Conservation (phyloP, 2,329 filamentous ascomycete genomes). For the Septoria petroselini region DNA sequence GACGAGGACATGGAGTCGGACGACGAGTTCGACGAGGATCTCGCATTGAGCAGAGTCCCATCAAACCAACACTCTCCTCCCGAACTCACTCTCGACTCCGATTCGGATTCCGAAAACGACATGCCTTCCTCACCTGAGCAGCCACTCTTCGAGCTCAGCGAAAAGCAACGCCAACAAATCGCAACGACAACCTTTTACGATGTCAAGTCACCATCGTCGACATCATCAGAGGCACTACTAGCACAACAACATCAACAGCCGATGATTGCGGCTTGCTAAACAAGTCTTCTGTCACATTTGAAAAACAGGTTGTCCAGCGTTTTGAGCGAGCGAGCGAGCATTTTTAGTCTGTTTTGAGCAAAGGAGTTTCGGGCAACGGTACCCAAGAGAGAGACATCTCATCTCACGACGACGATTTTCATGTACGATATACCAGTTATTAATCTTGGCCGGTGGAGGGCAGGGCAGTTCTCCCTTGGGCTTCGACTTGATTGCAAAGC, state of each 20-base stretch:
- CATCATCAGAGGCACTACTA: constrained; percentile 36
- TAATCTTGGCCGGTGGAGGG: neutral
- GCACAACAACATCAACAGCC: constrained; percentile 40
- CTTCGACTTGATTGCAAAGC: neutral
- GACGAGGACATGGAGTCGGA: constrained; percentile 42
- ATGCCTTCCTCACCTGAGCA: constrained; percentile 48
- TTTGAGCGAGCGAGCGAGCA: constrained; percentile 29
- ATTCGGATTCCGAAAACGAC: constrained; percentile 46
- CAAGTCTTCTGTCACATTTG: constrained; percentile 19
- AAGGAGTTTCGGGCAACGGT: constrained; percentile 23
- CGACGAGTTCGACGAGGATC: constrained; percentile 46
- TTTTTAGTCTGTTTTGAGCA: constrained; percentile 18
- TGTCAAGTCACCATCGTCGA: constrained; percentile 33
- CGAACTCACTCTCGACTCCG: constrained; percentile 50
- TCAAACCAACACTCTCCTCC: constrained; percentile 45
- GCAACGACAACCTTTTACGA: constrained; percentile 48
- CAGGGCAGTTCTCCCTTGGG: constrained; percentile 24
- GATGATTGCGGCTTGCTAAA: constrained; percentile 45
- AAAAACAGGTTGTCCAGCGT: constrained; percentile 32
- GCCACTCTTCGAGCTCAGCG: constrained; percentile 45
- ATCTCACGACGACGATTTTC: constrained; percentile 16
- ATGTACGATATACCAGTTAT: constrained; percentile 16
- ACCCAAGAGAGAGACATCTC: constrained; percentile 20
- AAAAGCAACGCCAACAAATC: constrained; percentile 47
- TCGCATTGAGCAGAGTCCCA: constrained; percentile 45